These are phyloP conservation scores for Candida chilensis DNA, from an alignment of 805 yeast species.

Conservation along the genomic window DNA sequence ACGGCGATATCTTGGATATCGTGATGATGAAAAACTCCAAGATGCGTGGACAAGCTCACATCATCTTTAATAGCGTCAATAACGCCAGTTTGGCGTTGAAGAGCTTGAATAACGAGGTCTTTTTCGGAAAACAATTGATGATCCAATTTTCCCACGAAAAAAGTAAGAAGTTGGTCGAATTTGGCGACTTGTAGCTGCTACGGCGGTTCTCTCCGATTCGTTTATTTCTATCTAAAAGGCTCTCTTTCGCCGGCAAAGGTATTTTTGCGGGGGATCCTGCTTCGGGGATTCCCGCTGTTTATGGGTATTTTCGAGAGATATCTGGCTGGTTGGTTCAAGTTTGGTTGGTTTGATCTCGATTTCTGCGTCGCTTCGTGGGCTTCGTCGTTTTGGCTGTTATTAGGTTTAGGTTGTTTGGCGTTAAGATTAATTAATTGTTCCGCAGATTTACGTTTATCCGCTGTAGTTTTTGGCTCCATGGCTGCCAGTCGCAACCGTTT, in stretches of 20 bases:
- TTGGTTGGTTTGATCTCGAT: not conserved
- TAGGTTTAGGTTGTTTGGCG: not conserved
- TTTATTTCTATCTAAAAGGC: not conserved
- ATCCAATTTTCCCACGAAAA: constrained; percentile 26
- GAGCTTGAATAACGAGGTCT: constrained; percentile 31
- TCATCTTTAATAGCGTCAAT: constrained; percentile 36
- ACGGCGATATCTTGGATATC: constrained; percentile 56
- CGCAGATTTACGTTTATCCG: too few relatives aligned
- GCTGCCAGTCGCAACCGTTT: not conserved
- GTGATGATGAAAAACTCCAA: constrained; percentile 26
- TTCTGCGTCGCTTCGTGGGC: not conserved
- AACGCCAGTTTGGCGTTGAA: constrained; percentile 44
- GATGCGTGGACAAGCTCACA: constrained; percentile 61
- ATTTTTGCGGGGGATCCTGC: not conserved
- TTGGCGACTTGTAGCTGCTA: not conserved
- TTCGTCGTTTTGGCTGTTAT: not conserved
- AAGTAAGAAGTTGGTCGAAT: constrained; percentile 12
- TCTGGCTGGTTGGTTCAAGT: constrained; percentile 1
- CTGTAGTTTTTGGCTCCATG: not conserved
- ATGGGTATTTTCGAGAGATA: not conserved
- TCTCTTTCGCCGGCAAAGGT: not conserved
- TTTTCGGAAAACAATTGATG: constrained; percentile 44
- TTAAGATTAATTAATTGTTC: too few relatives aligned
- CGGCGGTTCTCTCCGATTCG: not conserved
- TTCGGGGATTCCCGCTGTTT: not conserved